Evolutionary conservation across 1,284 basidiomycete genomes (phyloP).

Genomic region (Ganoderma multipileum): DNA sequence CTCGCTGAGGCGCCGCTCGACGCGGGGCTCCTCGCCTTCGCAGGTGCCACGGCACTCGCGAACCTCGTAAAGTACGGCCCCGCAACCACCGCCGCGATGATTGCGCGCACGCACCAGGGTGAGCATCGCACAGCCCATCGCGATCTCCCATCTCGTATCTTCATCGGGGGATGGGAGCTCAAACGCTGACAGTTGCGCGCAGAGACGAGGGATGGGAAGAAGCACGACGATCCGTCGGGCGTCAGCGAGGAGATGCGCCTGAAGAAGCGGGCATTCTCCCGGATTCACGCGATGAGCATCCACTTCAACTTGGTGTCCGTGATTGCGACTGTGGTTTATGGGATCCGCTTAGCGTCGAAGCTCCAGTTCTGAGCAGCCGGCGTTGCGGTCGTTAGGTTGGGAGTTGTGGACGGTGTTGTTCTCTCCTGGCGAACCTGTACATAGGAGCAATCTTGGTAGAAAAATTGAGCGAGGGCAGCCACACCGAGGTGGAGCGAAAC

Average conservation of each 20-base stretch:
- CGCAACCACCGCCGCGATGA: neutral
- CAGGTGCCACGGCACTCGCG: neutral
- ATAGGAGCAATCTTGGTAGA: neutral
- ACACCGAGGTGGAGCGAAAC: neutral
- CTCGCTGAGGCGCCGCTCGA: neutral
- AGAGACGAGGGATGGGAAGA: constrained; percentile 1
- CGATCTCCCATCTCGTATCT: neutral
- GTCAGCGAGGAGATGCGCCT: neutral
- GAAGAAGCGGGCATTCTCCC: neutral
- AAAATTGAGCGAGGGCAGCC: neutral
- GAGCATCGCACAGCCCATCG: neutral
- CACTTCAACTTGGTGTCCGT: neutral
- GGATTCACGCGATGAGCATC: neutral
- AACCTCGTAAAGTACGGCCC: neutral
- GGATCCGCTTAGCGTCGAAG: neutral
- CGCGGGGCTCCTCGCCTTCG: neutral
- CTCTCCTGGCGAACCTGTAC: neutral
- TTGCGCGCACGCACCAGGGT: neutral
- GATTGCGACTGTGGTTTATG: neutral
- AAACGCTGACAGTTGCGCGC: neutral
- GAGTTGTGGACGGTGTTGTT: neutral
- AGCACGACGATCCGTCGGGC: neutral
- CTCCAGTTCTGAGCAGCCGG: neutral
- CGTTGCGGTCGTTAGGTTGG: neutral
- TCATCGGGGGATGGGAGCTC: neutral